Conservation (phyloP, 75 land plant genomes). For the Adiantum capillusveneris region DNA sequence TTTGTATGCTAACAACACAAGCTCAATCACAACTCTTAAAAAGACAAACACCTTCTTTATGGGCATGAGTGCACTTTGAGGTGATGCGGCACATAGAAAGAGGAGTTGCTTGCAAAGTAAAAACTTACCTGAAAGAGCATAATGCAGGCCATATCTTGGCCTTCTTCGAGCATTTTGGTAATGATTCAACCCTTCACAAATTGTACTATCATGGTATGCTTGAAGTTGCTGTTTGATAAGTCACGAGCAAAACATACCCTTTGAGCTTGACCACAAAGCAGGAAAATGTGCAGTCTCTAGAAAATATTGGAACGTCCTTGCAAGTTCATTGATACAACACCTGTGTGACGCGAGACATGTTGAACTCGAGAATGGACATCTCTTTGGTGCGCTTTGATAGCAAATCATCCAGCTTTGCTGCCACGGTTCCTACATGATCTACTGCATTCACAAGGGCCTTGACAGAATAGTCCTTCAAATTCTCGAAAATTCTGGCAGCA, state of each 20-base stretch:
- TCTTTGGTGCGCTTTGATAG: slow-evolving; percentile 23
- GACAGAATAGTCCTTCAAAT: slow-evolving; percentile 43
- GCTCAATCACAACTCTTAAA: too few species aligned
- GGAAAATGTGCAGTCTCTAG: not conserved
- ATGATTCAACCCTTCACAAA: slow-evolving; percentile 32
- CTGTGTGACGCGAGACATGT: slow-evolving; percentile 34
- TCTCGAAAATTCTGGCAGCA: slow-evolving; percentile 35
- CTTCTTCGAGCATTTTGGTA: slow-evolving; percentile 14
- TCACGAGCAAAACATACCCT: too few species aligned
- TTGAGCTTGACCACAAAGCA: not conserved
- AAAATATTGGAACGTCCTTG: not conserved
- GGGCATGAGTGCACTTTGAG: too few species aligned
- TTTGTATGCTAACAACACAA: too few species aligned
- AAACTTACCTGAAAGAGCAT: slow-evolving; percentile 16
- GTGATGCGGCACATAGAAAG: too few species aligned
- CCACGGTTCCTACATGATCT: slow-evolving; percentile 49
- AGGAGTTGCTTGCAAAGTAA: too few species aligned
- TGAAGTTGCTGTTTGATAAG: slow-evolving; percentile 16
- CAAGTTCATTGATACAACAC: slow-evolving; percentile 6
- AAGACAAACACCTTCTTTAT: too few species aligned
- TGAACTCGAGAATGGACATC: slow-evolving; percentile 27
- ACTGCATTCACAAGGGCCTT: slow-evolving; percentile 53
- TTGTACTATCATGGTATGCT: slow-evolving; percentile 26
- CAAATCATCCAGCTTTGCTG: slow-evolving; percentile 32
- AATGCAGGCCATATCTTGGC: slow-evolving; percentile 21